Evolutionary conservation across 106 monocot genomes (phyloP).

Genomic region (Dendrobium chrysotoxum): DNA sequence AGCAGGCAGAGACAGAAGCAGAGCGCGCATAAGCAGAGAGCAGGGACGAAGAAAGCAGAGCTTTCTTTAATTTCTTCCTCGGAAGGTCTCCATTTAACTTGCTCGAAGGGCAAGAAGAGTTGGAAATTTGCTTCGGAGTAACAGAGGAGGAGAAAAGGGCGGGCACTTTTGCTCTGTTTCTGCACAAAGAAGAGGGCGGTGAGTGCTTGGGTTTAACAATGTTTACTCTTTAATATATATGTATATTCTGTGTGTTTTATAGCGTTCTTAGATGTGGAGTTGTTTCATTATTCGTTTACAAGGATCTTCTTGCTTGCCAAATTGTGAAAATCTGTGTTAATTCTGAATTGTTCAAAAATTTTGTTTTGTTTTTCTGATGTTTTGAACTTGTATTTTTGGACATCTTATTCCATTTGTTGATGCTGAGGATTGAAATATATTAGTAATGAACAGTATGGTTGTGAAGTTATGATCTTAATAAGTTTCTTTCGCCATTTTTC

Average conservation of each 20-base stretch:
- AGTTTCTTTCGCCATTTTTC: neutral
- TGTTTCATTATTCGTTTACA: neutral
- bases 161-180: neutral
- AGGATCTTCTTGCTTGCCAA: no score
- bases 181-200: constrained; percentile 1
- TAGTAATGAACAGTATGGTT: neutral
- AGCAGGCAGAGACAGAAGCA: neutral
- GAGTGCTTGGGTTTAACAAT: neutral
- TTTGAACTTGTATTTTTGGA: neutral
- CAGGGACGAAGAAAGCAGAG: neutral
- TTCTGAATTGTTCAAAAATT: neutral
- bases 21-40: neutral
- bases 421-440: neutral
- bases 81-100: neutral
- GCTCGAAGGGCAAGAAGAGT: neutral
- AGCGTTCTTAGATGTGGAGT: neutral
- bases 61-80: neutral
- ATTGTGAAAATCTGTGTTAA: neutral
- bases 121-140: neutral
- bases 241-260: neutral
- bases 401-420: neutral
- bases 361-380: neutral
- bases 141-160: neutral
- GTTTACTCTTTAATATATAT: neutral
- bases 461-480: no score